phyloP scores from a whole-genome alignment of 306 rosid genomes.

The Glycine soja region DNA sequence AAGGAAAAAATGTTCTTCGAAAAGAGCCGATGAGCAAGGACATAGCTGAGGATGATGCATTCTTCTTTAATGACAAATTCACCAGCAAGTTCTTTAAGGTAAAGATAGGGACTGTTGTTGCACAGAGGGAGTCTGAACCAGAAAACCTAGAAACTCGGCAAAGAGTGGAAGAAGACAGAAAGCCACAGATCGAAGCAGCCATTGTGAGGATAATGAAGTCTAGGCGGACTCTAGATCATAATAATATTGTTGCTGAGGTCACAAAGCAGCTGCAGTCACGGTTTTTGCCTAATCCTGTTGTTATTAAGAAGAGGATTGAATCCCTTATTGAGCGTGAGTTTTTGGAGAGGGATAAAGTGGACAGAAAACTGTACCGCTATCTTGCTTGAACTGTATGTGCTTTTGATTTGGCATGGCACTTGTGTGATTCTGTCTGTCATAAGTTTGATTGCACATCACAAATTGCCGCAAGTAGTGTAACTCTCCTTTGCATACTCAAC shows the following conservation, averaged over 20 bases:
- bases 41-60: constrained; percentile 60
- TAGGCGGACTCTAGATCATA: constrained; percentile 58
- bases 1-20: constrained; percentile 63
- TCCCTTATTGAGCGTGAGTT: constrained; percentile 71
- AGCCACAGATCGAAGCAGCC: constrained; percentile 71
- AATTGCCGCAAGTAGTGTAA: constrained; percentile 40
- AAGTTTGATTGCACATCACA: constrained; percentile 42
- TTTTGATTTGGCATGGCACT: constrained; percentile 35
- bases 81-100: constrained; percentile 65
- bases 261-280: constrained; percentile 68
- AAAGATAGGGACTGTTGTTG: constrained; percentile 67
- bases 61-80: constrained; percentile 63
- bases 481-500: neutral
- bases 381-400: constrained; percentile 58
- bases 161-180: constrained; percentile 67
- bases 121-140: constrained; percentile 67
- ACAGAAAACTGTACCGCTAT: constrained; percentile 61
- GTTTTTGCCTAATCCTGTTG: constrained; percentile 61
- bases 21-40: constrained; percentile 73
- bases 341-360: constrained; percentile 62
- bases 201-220: constrained; percentile 70
- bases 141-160: constrained; percentile 67
- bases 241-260: constrained; percentile 61
- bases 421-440: constrained; percentile 44
- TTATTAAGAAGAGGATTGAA: constrained; percentile 63